Conservation (phyloP, 169 alveolate species). For the Neospora caninum region DNA sequence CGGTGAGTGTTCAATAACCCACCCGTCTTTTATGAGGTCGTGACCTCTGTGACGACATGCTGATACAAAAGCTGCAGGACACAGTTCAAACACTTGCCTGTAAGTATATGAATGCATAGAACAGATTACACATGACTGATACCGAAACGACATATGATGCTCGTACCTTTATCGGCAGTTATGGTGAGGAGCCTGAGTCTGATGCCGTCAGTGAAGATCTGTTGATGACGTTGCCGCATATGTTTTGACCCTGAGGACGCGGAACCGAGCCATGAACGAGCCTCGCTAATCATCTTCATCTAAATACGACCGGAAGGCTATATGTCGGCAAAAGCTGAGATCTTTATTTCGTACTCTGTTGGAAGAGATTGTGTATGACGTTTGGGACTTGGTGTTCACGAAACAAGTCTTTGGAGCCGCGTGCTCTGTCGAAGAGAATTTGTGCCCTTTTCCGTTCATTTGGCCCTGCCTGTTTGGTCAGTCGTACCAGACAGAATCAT, state of each 20-base stretch:
- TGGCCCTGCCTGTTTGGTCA: background rate
- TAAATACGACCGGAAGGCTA: background rate
- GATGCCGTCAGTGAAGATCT: background rate
- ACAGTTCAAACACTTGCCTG: background rate
- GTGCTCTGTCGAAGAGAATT: background rate
- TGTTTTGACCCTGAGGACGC: constrained; percentile 3
- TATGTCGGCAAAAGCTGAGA: background rate
- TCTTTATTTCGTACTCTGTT: background rate
- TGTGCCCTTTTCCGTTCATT: background rate
- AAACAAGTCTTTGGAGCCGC: background rate
- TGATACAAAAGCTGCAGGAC: background rate
- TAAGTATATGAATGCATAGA: background rate
- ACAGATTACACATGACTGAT: background rate
- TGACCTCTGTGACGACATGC: background rate
- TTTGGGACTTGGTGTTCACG: background rate
- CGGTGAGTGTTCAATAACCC: background rate
- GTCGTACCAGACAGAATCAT: background rate
- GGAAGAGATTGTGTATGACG: background rate
- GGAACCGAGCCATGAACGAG: no score
- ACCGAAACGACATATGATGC: background rate
- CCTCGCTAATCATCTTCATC: background rate
- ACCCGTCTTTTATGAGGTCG: background rate
- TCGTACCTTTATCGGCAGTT: constrained; percentile 17
- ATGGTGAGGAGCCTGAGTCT: background rate
- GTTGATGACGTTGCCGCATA: background rate